These are phyloP conservation scores for Calycina marina DNA, from an alignment of 2,329 filamentous ascomycete species.

Conservation along the genomic window DNA sequence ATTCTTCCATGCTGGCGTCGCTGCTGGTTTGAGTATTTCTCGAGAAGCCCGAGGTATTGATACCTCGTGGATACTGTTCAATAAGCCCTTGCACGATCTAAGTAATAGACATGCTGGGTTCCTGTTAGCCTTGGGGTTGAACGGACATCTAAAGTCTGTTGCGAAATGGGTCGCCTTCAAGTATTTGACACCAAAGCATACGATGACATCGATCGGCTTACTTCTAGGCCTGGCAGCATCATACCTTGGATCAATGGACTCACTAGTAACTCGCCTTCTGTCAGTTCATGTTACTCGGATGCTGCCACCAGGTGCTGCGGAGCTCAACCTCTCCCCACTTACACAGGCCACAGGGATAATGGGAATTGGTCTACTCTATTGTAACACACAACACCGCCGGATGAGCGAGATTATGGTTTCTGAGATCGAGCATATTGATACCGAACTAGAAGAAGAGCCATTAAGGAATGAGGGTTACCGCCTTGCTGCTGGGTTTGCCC, in stretches of 20 bases:
- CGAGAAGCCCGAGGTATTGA: slow-evolving; percentile 85
- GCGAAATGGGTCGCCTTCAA: slow-evolving; percentile 99
- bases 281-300: slow-evolving; percentile 95
- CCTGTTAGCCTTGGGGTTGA: slow-evolving; percentile 76
- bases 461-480: slow-evolving; percentile 92
- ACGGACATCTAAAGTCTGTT: slow-evolving; percentile 84
- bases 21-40: slow-evolving; percentile 85
- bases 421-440: slow-evolving; percentile 78
- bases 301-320: slow-evolving; percentile 81
- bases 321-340: slow-evolving; percentile 81
- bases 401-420: slow-evolving; percentile 99
- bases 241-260: slow-evolving; percentile 95
- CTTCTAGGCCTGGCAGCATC: slow-evolving; percentile 84
- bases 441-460: slow-evolving; percentile 68
- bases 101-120: slow-evolving; percentile 96
- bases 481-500: slow-evolving; percentile 79
- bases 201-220: slow-evolving; percentile 97
- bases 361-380: slow-evolving; percentile 91
- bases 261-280: slow-evolving; percentile 76
- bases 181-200: slow-evolving; percentile 96
- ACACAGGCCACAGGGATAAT: slow-evolving; percentile 95
- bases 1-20: slow-evolving; percentile 92
- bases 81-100: slow-evolving; percentile 74
- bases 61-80: slow-evolving; percentile 97
- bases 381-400: slow-evolving; percentile 84